Evolutionary conservation across 2,329 filamentous ascomycete genomes (phyloP), one percentile per base, ranked within the genome.

Genomic region (Diaporthe caulivora): DNA sequence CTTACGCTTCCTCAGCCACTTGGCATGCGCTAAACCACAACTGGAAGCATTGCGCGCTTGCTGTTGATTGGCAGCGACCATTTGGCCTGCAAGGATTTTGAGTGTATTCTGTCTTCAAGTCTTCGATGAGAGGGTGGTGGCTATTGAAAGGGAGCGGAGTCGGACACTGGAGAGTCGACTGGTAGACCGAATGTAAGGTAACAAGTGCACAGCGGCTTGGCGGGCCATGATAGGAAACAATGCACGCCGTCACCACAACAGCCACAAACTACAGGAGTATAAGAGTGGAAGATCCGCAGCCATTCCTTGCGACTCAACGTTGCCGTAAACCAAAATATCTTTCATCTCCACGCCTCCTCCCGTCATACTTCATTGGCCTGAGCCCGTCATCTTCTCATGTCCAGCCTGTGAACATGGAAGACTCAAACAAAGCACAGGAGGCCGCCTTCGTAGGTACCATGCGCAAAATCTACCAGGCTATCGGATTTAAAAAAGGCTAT

Each of bases 401-500:
- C n/a, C n/a, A n/a, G n/a, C n/a, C n/a, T n/a, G n/a, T n/a, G n/a
- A 49, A 42, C 18, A 70, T 70, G 67, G 26, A 51, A 29, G 13
- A 31, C 51, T 57, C 24, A 4, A 24, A 10, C 24, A 42, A 44
- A 57, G 24, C 75, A 44, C 74, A 74, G 1, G 71, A 72, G 51
- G 78, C 75, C 55, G 71, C 72, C 31, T 77, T 79, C 51, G 73
- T 78, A 24, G 71, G 72, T 29, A 34, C 73, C 21, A 72, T 72
- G 69, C 76, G 78, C 54, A 78, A 76, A 60, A 37, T 75, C 34
- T 77, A 77, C 57, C 73, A 77, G 54, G 74, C 76, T 1, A 68
- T 77, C 49, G 76, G 76, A 31, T 77, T 77, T 58, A 37, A 53
- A 26, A 77, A 77, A 24, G 76, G 76, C 64, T 77, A 77, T 74